phyloP scores from a whole-genome alignment of 768 basidiomycete species.

The Suillus variegatus region DNA sequence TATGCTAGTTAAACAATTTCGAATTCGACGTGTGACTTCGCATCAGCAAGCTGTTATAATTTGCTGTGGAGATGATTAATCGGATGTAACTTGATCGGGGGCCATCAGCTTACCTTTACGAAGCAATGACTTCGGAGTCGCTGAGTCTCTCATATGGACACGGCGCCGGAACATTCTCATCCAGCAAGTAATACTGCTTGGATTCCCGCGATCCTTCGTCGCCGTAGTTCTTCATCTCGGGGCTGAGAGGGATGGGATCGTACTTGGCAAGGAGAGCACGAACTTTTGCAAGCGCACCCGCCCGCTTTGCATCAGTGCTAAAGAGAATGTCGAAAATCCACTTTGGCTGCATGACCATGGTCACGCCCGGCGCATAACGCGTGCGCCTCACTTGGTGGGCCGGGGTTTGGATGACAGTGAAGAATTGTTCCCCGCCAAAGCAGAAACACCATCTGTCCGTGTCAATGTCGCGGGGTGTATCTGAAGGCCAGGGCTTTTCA shows the following conservation, averaged over 20 bases:
- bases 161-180: constrained; percentile 21
- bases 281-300: constrained; percentile 20
- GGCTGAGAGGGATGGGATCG: constrained; percentile 23
- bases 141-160: constrained; percentile 19
- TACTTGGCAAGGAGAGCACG: constrained; percentile 19
- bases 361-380: constrained; percentile 20
- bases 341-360: constrained; percentile 26
- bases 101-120: not conserved
- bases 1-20: not conserved
- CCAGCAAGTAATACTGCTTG: constrained; percentile 23
- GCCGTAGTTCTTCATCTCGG: constrained; percentile 25
- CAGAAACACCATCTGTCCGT: constrained; percentile 23
- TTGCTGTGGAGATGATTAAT: not conserved
- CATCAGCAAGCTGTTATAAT: constrained; percentile 11
- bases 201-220: constrained; percentile 23
- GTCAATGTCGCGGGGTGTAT: constrained; percentile 22
- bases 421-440: constrained; percentile 23
- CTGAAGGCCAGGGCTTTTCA: constrained; percentile 17
- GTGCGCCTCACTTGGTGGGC: constrained; percentile 25
- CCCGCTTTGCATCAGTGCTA: constrained; percentile 20
- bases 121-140: constrained; percentile 6
- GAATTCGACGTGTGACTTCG: not conserved
- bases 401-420: constrained; percentile 22
- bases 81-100: not conserved
- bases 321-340: constrained; percentile 27